Evolutionary conservation across 106 monocot genomes (phyloP).

Genomic region (Acanthochlamys bracteata): DNA sequence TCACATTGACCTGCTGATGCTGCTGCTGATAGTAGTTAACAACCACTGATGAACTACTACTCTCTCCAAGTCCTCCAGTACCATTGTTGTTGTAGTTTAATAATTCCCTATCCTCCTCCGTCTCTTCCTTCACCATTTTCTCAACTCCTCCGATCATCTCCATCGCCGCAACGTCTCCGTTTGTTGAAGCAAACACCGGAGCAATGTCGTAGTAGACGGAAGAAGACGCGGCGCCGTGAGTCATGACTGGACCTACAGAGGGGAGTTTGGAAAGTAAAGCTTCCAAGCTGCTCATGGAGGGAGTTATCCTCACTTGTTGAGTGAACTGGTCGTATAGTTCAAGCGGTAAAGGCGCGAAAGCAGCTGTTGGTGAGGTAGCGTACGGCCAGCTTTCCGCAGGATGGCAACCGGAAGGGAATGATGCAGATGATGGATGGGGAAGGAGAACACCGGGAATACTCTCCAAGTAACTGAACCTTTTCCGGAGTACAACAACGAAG

Average conservation of each 20-base stretch:
- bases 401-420: constrained; percentile 21
- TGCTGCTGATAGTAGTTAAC: too few relatives aligned
- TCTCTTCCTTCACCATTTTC: constrained; percentile 27
- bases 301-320: constrained; percentile 48
- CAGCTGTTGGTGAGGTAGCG: not conserved
- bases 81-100: too few relatives aligned
- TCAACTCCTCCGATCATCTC: constrained; percentile 3
- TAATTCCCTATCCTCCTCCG: constrained; percentile 13
- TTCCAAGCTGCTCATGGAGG: constrained; percentile 96
- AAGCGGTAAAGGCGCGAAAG: constrained; percentile 3
- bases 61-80: too few relatives aligned
- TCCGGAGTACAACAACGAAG: constrained; percentile 69
- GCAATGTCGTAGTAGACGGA: constrained; percentile 30
- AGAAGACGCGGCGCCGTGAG: constrained; percentile 4
- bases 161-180: not conserved
- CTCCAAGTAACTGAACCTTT: constrained; percentile 87
- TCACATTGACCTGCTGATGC: too few relatives aligned
- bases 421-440: constrained; percentile 76
- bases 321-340: constrained; percentile 32
- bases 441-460: constrained; percentile 96
- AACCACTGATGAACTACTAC: too few relatives aligned
- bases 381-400: constrained; percentile 17
- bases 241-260: constrained; percentile 33
- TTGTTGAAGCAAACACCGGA: not conserved
- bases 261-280: constrained; percentile 91